A percentile compares a stretch with the other conserved stretches of the same genome.
These are phyloP conservation scores for Meyerozyma athensensis DNA, from an alignment of 1,139 yeast species.

Conservation along the genomic window DNA sequence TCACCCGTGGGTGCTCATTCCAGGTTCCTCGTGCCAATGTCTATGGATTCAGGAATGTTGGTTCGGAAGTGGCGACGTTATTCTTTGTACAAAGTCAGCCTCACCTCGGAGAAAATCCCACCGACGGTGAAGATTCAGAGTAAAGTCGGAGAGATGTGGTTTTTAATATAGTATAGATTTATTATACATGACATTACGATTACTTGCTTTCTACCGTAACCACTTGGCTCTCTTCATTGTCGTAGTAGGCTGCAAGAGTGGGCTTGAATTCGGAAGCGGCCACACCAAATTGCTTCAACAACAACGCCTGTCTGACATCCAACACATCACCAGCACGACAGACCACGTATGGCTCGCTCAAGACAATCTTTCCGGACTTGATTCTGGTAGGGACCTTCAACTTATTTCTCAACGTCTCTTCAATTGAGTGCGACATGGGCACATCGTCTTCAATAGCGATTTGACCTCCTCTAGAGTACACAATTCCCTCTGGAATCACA, in stretches of 20 bases:
- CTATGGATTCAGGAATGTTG: conserved; percentile 60
- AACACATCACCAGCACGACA: conserved; percentile 76
- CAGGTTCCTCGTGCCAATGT: conserved; percentile 75
- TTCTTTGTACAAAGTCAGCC: conserved; percentile 65
- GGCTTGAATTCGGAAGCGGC: conserved; percentile 91
- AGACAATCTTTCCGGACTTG: conserved; percentile 78
- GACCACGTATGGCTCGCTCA: conserved; percentile 73
- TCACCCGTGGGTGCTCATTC: conserved; percentile 71
- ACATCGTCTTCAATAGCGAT: conserved; percentile 87
- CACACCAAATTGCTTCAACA: conserved; percentile 91
- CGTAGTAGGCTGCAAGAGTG: conserved; percentile 69
- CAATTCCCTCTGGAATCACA: conserved; percentile 81
- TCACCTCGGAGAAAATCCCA: neutral
- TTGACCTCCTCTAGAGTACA: conserved; percentile 95
- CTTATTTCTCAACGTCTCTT: conserved; percentile 83
- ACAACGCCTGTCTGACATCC: conserved; percentile 87
- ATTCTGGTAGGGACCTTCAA: conserved; percentile 89
- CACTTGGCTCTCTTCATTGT: conserved; percentile 44
- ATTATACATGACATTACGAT: conserved; percentile 4
- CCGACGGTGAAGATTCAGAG: conserved; percentile 1
- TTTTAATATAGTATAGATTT: conserved; percentile 1
- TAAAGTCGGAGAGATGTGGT: neutral
- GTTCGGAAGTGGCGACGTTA: conserved; percentile 52
- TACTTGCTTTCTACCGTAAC: conserved; percentile 15
- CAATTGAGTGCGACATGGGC: conserved; percentile 94